These are phyloP conservation scores for Rhododendron griersonianum DNA, from an alignment of 148 eudicot species.

Conservation along the genomic window DNA sequence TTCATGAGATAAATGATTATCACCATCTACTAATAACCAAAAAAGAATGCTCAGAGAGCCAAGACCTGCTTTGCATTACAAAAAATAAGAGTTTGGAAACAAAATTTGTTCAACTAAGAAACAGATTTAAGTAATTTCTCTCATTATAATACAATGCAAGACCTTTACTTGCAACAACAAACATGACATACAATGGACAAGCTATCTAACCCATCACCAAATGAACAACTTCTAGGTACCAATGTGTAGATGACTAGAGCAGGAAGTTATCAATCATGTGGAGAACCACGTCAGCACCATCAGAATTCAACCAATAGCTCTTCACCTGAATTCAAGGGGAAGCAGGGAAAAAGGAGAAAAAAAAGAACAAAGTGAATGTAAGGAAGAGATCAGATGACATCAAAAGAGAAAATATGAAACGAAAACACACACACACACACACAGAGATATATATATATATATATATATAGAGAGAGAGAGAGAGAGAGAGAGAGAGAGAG, in stretches of 20 bases:
- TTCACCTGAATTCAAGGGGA: conserved; percentile 51
- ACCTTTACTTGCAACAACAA: not conserved
- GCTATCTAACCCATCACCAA: not conserved
- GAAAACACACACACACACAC: too few species aligned
- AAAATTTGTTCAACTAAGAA: not conserved
- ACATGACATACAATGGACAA: not conserved
- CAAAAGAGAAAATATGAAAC: not conserved
- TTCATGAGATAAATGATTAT: not conserved
- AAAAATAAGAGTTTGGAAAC: not conserved
- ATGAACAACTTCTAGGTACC: not conserved
- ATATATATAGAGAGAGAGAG: not conserved
- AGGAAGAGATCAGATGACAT: not conserved
- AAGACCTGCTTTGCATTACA: not conserved
- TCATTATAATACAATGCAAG: not conserved
- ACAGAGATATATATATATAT: too few species aligned
- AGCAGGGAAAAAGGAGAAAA: not conserved
- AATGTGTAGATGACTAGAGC: conserved; percentile 28
- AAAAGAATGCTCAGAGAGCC: not conserved
- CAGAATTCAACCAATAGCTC: conserved; percentile 83
- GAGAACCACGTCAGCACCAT: conserved; percentile 80
- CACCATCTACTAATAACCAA: not conserved
- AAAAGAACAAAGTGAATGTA: not conserved
- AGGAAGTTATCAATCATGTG: conserved; percentile 87
- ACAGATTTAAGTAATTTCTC: not conserved
- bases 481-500: not conserved